Conservation (phyloP, 2,329 filamentous ascomycete species). For the Fusarium sp. region DNA sequence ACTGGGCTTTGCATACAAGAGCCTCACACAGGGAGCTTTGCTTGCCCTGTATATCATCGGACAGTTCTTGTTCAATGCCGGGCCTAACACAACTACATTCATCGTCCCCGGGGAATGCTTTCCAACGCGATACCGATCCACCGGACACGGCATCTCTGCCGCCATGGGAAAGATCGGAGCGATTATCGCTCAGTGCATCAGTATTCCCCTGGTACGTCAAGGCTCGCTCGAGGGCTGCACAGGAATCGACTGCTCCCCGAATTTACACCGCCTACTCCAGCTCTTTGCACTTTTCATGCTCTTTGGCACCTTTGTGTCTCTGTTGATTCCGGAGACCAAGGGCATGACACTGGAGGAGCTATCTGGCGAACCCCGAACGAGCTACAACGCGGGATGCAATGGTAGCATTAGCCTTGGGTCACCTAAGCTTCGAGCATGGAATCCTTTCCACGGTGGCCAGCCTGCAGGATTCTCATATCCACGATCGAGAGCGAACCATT, state of each 20-base stretch:
- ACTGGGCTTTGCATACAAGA: constrained; percentile 73
- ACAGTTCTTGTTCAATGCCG: constrained; percentile 78
- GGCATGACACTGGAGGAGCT: constrained; percentile 81
- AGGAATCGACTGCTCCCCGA: constrained; percentile 66
- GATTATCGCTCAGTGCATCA: constrained; percentile 77
- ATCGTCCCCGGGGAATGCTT: constrained; percentile 77
- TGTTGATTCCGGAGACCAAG: constrained; percentile 86
- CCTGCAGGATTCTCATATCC: constrained; percentile 68
- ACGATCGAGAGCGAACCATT: constrained; percentile 49
- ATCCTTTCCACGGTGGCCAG: constrained; percentile 65
- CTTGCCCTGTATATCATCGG: constrained; percentile 75
- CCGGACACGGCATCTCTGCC: constrained; percentile 76
- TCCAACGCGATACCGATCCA: constrained; percentile 74
- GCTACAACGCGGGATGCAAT: constrained; percentile 67
- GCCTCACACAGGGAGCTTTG: constrained; percentile 64
- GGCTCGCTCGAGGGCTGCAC: constrained; percentile 67
- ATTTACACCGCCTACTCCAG: constrained; percentile 82
- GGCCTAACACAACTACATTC: constrained; percentile 77
- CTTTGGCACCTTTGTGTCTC: constrained; percentile 75
- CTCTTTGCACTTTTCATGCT: constrained; percentile 89
- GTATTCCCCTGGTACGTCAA: constrained; percentile 73
- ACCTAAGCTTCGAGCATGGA: constrained; percentile 57
- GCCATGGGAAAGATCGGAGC: constrained; percentile 79
- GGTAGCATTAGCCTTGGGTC: constrained; percentile 61
- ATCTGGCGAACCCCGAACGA: constrained; percentile 76